These are phyloP conservation scores for Penicillium pancosmium DNA, from an alignment of 495 filamentous ascomycete species.

Conservation along the genomic window DNA sequence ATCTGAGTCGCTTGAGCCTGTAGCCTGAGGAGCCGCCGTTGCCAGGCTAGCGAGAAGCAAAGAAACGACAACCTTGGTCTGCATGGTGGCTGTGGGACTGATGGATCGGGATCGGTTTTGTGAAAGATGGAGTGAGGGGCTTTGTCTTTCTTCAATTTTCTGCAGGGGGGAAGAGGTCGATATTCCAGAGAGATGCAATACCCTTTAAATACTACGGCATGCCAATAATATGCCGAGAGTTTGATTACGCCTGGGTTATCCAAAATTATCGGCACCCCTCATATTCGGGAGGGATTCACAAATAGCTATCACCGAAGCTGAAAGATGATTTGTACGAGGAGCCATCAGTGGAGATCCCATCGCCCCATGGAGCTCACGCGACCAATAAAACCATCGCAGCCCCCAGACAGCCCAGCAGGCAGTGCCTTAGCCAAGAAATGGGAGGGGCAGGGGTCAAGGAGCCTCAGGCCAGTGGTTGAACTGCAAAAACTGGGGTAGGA, in stretches of 20 bases:
- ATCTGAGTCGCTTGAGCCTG: neutral
- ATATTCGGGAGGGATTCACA: neutral
- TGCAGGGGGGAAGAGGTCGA: neutral
- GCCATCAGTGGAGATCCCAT: neutral
- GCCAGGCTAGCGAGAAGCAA: slow-evolving; percentile 17
- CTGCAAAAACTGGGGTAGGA: neutral
- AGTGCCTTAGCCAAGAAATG: neutral
- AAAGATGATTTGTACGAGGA: neutral
- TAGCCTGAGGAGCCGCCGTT: slow-evolving; percentile 18
- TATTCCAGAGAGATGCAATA: neutral
- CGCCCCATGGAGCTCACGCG: neutral
- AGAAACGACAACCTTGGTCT: slow-evolving; percentile 20
- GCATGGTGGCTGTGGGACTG: slow-evolving; percentile 11
- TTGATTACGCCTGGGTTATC: neutral
- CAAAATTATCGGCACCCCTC: neutral
- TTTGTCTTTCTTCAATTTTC: neutral
- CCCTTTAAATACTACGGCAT: neutral
- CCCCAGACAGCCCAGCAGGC: neutral
- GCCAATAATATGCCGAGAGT: neutral
- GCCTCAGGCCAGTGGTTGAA: neutral
- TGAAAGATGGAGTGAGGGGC: neutral
- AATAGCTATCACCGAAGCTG: neutral
- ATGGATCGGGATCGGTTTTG: neutral
- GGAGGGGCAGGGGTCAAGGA: neutral
- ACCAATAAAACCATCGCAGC: neutral